Base-by-base conservation (phyloP, 2,329 filamentous ascomycete species). In the Clonostachys rosea region DNA sequence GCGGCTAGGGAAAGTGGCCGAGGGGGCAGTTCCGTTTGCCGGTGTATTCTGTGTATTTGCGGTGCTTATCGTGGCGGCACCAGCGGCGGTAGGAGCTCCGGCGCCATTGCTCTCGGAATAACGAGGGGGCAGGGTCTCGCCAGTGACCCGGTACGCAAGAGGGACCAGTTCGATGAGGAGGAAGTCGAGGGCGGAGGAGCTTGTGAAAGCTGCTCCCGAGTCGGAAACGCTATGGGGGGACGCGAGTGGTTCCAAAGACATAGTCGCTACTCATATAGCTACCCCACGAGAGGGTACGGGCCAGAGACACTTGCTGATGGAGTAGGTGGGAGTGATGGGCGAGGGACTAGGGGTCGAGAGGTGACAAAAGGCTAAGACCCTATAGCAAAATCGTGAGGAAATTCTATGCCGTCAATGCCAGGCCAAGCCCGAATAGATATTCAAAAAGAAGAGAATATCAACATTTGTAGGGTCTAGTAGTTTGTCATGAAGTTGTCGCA, bases 111-210 rank as follows among this genome's bases (percentile, higher is more conserved):
- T 30, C 24, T 30, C 24, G 10, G 24, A 30, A 30, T 30, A 30
- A 30, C 56, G 49, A 74, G 64, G 50, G 76, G 66, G 45, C 68
- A 63, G 33, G 69, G 49, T 83, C 60, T 94, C 86, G 60, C 84
- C 81, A 18, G 89, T 85, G 52, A 97, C 78, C 54, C 94, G 84
- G 67, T 95, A 90, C 6, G 92, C 89, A 75, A 97, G 86, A 37
- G 94, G 94, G 14, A 99, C 94, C 47, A 99, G 82, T 73, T 99
- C 94, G 63, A 97, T 97, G 57, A 99, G 81, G 48, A 99, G 81
- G 57, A 99, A 87, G 68, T 99, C 94, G 59, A 99, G 83, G 64
- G 88, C 91, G 43, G 92, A 94, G 48, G 86, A 83, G 70, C 81
- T 86, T 58, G 96, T 77, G 70, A 91, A 88, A 50, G 83, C 82